These are phyloP conservation scores for Russula ochroleuca DNA, from an alignment of 768 basidiomycete species.

Conservation along the genomic window DNA sequence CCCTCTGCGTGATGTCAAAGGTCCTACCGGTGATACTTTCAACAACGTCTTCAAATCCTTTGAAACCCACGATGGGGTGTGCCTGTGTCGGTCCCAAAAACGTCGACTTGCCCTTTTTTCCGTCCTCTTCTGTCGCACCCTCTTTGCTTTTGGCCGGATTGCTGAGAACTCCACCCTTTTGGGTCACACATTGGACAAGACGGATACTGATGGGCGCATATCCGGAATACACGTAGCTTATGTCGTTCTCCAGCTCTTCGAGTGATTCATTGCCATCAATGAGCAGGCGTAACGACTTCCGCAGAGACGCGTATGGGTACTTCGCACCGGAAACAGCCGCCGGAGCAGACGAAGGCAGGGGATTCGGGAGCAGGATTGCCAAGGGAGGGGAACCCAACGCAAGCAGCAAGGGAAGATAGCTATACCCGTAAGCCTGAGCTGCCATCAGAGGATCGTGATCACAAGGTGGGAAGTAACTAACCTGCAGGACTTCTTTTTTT, in stretches of 20 bases:
- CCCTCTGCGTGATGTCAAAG: constrained; percentile 66
- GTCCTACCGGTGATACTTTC: constrained; percentile 79
- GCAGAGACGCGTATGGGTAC: constrained; percentile 65
- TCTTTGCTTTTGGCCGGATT: constrained; percentile 64
- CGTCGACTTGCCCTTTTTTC: constrained; percentile 38
- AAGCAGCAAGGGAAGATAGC: constrained; percentile 62
- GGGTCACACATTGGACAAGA: constrained; percentile 87
- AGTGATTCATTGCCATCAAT: constrained; percentile 82
- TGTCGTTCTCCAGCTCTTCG: constrained; percentile 87
- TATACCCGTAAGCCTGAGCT: constrained; percentile 69
- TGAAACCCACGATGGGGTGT: constrained; percentile 94
- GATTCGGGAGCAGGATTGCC: constrained; percentile 61
- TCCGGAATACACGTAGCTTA: constrained; percentile 94
- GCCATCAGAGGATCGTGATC: constrained; percentile 28
- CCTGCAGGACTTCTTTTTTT: constrained; percentile 90
- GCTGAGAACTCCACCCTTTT: constrained; percentile 85
- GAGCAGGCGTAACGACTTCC: constrained; percentile 85
- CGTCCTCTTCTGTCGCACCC: constrained; percentile 40
- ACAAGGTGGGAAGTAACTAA: constrained; percentile 26
- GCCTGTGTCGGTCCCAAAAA: constrained; percentile 62
- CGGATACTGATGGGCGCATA: constrained; percentile 92
- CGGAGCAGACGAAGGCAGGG: constrained; percentile 51
- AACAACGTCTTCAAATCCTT: constrained; percentile 91
- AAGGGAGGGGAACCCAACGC: constrained; percentile 65
- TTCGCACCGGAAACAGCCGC: constrained; percentile 44